Evolutionary conservation across 2,329 filamentous ascomycete species (phyloP), one percentile per base, ranked within the genome.

Genomic region (Phoma sp.): DNA sequence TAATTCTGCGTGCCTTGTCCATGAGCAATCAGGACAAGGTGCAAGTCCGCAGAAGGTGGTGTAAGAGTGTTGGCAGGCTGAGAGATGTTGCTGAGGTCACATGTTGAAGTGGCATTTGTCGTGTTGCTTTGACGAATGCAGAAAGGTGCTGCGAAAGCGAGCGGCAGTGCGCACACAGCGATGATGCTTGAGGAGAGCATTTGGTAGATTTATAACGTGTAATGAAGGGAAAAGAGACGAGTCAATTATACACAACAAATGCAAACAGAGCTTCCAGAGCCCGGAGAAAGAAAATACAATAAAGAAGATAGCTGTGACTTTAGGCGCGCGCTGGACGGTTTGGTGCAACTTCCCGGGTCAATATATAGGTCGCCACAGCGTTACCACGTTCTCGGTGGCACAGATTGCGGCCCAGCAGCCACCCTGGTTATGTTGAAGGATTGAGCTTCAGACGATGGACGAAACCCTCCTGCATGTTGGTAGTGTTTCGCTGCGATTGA

Each of bases 1-100:
- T 82, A 83, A 71, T 82, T 83, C 58, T 83, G 80, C 12, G 78
- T 81, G 35, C 81, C 81, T 22, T 75, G 70, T 49, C 81, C 81
- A 19, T 81, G 58, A 6, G 77, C 76, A 44, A 83, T 66, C 57
- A 78, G 75, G 52, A 79, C 73, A 43, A 83, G 76, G 8, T 57
- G 52, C 24, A 70, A 58, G 57, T 66, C 63, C 4, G 64, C 45
- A 7, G 64, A 49, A 6, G 70, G 70, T 7, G 67, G 60, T 17
- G 58, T 58, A 15, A 74, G 62, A 12, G 60, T 61, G 46, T 58
- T 73, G 29, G 62, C 17, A 7, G 73, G 73, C 47, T 72, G 72
- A 12, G 55, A 27, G 21, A 68, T 17, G 21, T 31, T 49, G 15
- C 57, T 48, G 27, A 73, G 62, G 46, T 72, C 60, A 60, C 73